Conservation (phyloP, 306 rosid genomes). For the Mucuna pruriens region DNA sequence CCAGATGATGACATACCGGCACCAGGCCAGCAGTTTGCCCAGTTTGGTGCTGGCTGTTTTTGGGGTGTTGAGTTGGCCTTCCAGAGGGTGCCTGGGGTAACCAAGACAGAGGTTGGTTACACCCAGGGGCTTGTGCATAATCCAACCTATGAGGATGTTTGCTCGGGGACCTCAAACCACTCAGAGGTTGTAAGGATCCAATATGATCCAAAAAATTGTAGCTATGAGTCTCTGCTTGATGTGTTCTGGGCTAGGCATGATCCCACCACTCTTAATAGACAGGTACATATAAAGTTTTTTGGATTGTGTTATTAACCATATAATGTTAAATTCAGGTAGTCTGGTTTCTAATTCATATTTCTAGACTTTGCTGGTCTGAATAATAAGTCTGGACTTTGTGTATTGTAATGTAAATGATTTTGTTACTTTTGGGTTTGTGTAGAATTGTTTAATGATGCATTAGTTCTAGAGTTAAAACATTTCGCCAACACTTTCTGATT, state of each 20-base stretch:
- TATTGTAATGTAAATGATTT: background rate
- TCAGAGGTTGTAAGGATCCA: conserved; percentile 88
- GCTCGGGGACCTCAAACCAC: conserved; percentile 72
- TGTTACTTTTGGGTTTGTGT: background rate
- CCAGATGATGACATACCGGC: conserved; percentile 84
- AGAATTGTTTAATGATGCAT: background rate
- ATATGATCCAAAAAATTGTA: conserved; percentile 74
- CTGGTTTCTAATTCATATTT: conserved; percentile 10
- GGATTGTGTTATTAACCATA: background rate
- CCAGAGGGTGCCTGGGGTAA: conserved; percentile 85
- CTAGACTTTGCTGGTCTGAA: conserved; percentile 9
- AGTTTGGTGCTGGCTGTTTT: conserved; percentile 96
- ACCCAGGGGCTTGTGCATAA: conserved; percentile 75
- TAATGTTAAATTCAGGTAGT: conserved; percentile 14
- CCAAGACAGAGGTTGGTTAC: conserved; percentile 90
- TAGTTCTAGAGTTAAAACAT: background rate
- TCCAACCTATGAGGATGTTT: conserved; percentile 83
- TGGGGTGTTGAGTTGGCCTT: conserved; percentile 96
- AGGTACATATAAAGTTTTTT: conserved; percentile 48
- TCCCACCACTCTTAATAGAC: conserved; percentile 91
- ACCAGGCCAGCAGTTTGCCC: conserved; percentile 84
- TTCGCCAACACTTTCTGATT: background rate
- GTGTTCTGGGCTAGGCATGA: conserved; percentile 83
- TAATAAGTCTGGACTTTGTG: background rate
- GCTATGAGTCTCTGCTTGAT: conserved; percentile 75